These are phyloP conservation scores for Blastomyces silverae DNA, from an alignment of 2,329 filamentous ascomycete species.

Conservation along the genomic window DNA sequence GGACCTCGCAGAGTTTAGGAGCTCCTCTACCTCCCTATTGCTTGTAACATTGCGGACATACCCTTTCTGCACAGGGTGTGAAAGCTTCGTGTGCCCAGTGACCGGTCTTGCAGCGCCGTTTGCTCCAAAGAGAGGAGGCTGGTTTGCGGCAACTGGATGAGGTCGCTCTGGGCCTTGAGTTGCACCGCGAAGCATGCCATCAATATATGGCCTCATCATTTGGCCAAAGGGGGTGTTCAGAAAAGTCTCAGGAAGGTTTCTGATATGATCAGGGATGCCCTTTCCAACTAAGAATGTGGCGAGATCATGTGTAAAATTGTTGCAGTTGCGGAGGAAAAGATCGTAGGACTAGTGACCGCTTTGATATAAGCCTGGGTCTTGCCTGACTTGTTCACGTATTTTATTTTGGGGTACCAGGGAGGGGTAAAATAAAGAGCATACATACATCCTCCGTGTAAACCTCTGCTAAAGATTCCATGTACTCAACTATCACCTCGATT, in stretches of 20 bases:
- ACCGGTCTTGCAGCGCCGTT: conserved; percentile 20
- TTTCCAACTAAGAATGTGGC: conserved; percentile 81
- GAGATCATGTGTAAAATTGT: conserved; percentile 94
- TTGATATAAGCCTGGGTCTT: not conserved
- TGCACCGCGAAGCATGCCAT: conserved; percentile 56
- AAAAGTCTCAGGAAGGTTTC: conserved; percentile 75
- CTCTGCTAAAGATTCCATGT: conserved; percentile 71
- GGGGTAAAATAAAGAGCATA: not conserved
- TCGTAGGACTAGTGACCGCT: conserved; percentile 63
- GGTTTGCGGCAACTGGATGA: conserved; percentile 17
- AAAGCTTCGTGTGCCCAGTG: conserved; percentile 16
- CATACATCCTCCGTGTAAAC: conserved; percentile 72
- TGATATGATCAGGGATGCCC: conserved; percentile 81
- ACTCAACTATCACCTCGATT: conserved; percentile 75
- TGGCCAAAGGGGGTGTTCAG: conserved; percentile 79
- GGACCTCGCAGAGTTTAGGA: conserved; percentile 54
- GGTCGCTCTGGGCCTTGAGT: conserved; percentile 50
- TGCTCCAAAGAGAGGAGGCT: conserved; percentile 20
- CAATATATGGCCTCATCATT: conserved; percentile 74
- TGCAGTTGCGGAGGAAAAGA: conserved; percentile 86
- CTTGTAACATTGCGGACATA: conserved; percentile 57
- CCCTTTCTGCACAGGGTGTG: conserved; percentile 26
- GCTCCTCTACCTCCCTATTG: conserved; percentile 53
- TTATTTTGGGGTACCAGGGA: not conserved
- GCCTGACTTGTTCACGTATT: not conserved